Evolutionary conservation across 2,329 filamentous ascomycete genomes (phyloP), one percentile per base, ranked within the genome.

Genomic region (Annulohypoxylon truncatum): DNA sequence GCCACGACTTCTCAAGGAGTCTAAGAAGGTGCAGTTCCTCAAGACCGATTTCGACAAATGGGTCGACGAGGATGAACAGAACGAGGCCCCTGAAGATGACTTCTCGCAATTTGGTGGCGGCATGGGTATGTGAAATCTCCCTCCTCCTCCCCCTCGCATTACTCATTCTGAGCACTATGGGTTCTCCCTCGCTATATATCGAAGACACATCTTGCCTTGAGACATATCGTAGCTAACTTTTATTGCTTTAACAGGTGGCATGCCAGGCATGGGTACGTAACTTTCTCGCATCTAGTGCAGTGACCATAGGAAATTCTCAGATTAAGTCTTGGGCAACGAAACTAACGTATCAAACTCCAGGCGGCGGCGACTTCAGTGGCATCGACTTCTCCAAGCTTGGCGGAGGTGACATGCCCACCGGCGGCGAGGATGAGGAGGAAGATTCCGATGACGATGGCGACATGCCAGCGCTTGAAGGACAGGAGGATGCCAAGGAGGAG

Each of bases 41-140:
- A 97, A 97, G 90, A 98, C 96, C 71, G 92, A 99, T 84, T 99
- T 99, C 76, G 94, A 97, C 85, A 97, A 97, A 91, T 97, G 94
- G 94, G 92, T 97, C 76, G 94, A 97, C 74, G 93, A 97, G 88
- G 94, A 99, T 78, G 96, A 99, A 88, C 96, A 99, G 85, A 92
- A 98, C 77, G 94, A 93, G 81, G 90, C 88, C 66, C 84, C 88
- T 51, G 93, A 96, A 71, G 94, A 97, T 61, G 94, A 97, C 80
- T 82, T 90, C 73, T 87, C 86, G 71, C 85, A 89, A 78, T 89
- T 88, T 73, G 88, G 85, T 63, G 88, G 44, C 24, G 44, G 88
- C 70, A 92, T 89, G 87, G 86, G 86, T 84, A 79, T 77, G 84
- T 85, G 56, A 72, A 52, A 6, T 55, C 35, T 40, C 62, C 61